Evolutionary conservation across 1,139 yeast species (phyloP), one percentile per base, ranked within the genome.

Genomic region (Blastobotrys capitulatus): DNA sequence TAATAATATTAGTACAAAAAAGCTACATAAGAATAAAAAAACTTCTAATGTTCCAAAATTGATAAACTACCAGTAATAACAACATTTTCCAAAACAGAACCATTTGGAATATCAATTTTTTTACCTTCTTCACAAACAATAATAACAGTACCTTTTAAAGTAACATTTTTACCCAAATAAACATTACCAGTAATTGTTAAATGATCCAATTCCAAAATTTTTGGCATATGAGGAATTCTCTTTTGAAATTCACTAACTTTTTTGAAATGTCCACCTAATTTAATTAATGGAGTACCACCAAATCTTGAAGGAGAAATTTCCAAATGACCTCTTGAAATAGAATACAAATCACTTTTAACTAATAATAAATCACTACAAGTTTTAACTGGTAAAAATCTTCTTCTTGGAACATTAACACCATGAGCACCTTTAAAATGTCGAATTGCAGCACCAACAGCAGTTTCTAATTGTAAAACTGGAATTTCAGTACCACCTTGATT

Each of bases 371-470:
- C 98, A 9, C 97, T 89, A 69, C 94, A 88, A 22, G 98, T 94
- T 76, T 92, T 92, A 62, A 92, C 98, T 19, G 98, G 98, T 74
- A 94, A 79, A 79, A 92, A 92, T 68, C 98, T 84, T 42, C 96
- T 79, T 74, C 98, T 86, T 70, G 98, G 97, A 34, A 92, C 98
- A 63, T 89, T 96, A 62, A 92, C 95, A 72, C 98, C 98, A 65
- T 89, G 97, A 31, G 97, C 97, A 62, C 88, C 86, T 60, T 83
- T 78, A 71, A 94, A 92, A 72, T 90, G 94, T 72, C 96, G 87
- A 67, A 92, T 92, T 49, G 98, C 97, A 39, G 98, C 98, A 76
- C 98, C 98, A 59, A 89, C 96, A 26, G 98, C 98, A 47, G 98
- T 92, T 76, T 92, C 98, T 66, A 92, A 81, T 75, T 92, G 98